Percentiles rank a stretch among this genome's conserved stretches.
Conservation (phyloP, 169 alveolate species). For the Babesia caballi region DNA sequence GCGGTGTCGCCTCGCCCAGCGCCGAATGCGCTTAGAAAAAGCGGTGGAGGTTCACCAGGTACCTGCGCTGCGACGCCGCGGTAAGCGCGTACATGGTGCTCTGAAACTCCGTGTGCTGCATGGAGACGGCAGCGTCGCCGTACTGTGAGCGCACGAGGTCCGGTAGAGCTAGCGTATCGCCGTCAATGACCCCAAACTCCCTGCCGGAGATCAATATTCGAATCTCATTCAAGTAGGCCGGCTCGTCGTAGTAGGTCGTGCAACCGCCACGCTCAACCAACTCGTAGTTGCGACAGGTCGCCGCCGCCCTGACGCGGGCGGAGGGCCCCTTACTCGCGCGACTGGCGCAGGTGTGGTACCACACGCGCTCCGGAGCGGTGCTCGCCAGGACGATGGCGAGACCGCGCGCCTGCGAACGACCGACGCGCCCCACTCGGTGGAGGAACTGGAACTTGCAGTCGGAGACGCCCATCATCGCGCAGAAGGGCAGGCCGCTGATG, state of each 20-base stretch:
- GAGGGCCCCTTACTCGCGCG: conserved; percentile 12
- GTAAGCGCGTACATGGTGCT: background rate
- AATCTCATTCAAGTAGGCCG: conserved; percentile 45
- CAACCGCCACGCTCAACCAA: conserved; percentile 61
- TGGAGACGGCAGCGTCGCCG: background rate
- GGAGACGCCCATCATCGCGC: conserved; percentile 57
- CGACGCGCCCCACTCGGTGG: conserved; percentile 68
- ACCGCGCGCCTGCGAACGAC: conserved; percentile 58
- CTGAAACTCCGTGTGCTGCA: background rate
- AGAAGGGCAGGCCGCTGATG: conserved; percentile 85
- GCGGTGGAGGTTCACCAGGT: background rate
- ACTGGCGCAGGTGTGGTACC: conserved; percentile 64
- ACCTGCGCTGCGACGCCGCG: background rate
- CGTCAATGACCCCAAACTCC: background rate
- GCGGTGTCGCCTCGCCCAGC: background rate
- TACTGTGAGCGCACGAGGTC: background rate
- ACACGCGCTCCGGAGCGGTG: conserved; percentile 56
- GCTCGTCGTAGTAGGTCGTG: conserved; percentile 52
- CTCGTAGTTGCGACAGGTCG: conserved; percentile 46
- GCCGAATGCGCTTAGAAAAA: background rate
- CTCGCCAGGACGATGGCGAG: conserved; percentile 59
- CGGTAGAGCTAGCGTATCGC: background rate
- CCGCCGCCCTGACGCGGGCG: background rate
- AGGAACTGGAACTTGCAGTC: conserved; percentile 60
- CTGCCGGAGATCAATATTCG: conserved; percentile 31